A percentile compares a stretch with the other conserved stretches of the same genome.
phyloP scores from a whole-genome alignment of 768 basidiomycete species.

The Lepiota venenata region DNA sequence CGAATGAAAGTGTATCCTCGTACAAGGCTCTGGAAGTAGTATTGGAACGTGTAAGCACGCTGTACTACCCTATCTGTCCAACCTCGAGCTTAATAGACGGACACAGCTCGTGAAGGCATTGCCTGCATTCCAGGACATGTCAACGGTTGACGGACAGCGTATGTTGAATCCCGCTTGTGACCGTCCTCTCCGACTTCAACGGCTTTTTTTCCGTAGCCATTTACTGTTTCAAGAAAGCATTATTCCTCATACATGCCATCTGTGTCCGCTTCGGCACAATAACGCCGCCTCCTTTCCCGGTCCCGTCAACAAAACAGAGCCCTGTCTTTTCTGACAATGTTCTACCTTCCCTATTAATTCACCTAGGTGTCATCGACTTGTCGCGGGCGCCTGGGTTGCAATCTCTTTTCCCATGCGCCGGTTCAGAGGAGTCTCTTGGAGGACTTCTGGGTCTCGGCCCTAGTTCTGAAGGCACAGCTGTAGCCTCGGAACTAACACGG shows the following conservation, averaged over 20 bases:
- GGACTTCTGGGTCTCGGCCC: constrained; percentile 34
- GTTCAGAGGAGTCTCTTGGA: constrained; percentile 32
- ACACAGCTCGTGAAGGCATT: constrained; percentile 70
- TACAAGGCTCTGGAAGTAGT: constrained; percentile 38
- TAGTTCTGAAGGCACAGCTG: neutral
- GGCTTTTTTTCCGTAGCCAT: constrained; percentile 44
- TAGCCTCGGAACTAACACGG: neutral
- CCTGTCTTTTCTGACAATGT: constrained; percentile 83
- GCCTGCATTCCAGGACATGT: constrained; percentile 82
- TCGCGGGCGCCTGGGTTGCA: constrained; percentile 43
- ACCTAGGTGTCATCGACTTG: constrained; percentile 72
- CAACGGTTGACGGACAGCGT: constrained; percentile 62
- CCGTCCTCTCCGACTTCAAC: neutral
- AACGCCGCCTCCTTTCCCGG: constrained; percentile 51
- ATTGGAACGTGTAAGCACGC: constrained; percentile 53
- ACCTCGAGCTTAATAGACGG: constrained; percentile 12
- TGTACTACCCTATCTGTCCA: neutral
- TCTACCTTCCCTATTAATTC: constrained; percentile 75
- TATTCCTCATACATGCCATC: constrained; percentile 76
- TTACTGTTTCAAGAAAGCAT: constrained; percentile 88
- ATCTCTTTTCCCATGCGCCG: constrained; percentile 46
- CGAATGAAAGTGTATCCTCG: neutral
- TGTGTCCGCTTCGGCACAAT: constrained; percentile 59
- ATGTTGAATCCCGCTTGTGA: constrained; percentile 21
- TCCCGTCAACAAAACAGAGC: constrained; percentile 54